These are phyloP conservation scores for Wickerhamomyces ciferrii DNA, from an alignment of 805 yeast species.

Conservation along the genomic window DNA sequence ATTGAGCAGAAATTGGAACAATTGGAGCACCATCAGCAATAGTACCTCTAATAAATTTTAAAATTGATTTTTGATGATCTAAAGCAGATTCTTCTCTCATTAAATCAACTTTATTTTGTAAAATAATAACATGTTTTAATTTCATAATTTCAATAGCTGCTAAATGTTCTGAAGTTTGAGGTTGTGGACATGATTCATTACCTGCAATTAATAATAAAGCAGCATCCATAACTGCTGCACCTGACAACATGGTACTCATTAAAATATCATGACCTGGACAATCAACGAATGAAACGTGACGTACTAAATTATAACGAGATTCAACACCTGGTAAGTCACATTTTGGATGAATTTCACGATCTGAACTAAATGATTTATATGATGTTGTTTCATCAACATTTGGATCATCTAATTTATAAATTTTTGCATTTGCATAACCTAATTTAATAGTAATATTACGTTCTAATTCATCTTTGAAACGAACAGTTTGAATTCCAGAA, in stretches of 20 bases:
- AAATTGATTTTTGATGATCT: slow-evolving; percentile 91
- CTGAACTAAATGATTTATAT: slow-evolving; percentile 90
- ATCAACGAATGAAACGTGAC: slow-evolving; percentile 98
- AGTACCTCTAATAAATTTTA: slow-evolving; percentile 93
- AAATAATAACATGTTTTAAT: slow-evolving; percentile 89
- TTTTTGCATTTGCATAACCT: slow-evolving; percentile 98
- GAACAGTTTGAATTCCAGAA: slow-evolving; percentile 97
- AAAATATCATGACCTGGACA: slow-evolving; percentile 99
- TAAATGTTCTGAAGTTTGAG: slow-evolving; percentile 98
- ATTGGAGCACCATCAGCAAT: slow-evolving; percentile 99
- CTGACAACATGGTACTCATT: slow-evolving; percentile 99
- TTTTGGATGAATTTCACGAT: slow-evolving; percentile 90
- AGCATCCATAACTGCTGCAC: slow-evolving; percentile 99
- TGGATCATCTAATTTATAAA: slow-evolving; percentile 85
- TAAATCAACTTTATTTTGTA: slow-evolving; percentile 97
- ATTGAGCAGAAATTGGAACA: slow-evolving; percentile 97
- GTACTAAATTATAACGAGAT: slow-evolving; percentile 85
- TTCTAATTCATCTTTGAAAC: slow-evolving; percentile 98
- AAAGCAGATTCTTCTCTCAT: slow-evolving; percentile 96
- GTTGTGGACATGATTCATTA: slow-evolving; percentile 99
- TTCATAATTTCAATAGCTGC: slow-evolving; percentile 99
- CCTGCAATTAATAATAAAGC: slow-evolving; percentile 95
- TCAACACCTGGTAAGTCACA: slow-evolving; percentile 83
- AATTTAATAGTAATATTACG: slow-evolving; percentile 97
- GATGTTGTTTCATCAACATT: slow-evolving; percentile 91